Conservation (phyloP, 2,329 filamentous ascomycete genomes). For the Fusarium ambrosium region DNA sequence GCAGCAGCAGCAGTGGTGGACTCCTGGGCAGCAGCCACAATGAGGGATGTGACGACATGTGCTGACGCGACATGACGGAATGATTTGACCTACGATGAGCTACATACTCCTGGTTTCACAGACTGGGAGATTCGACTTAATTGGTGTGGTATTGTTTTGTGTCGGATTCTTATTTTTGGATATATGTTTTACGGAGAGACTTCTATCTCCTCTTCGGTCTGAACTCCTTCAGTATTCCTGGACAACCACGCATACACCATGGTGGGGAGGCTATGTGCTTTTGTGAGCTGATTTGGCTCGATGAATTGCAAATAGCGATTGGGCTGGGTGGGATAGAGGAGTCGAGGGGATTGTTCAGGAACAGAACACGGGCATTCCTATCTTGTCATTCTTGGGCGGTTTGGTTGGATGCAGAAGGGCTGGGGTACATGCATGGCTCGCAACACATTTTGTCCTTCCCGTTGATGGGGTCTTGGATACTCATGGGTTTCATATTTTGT, state of each 20-base stretch:
- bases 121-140: slow-evolving; percentile 22
- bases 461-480: slow-evolving; percentile 21
- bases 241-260: slow-evolving; percentile 54
- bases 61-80: slow-evolving; percentile 42
- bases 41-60: slow-evolving; percentile 24
- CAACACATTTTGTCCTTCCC: slow-evolving; percentile 37
- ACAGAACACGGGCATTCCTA: slow-evolving; percentile 37
- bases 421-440: slow-evolving; percentile 34
- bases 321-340: slow-evolving; percentile 56
- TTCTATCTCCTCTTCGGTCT: slow-evolving; percentile 42
- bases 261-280: slow-evolving; percentile 54
- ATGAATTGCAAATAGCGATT: slow-evolving; percentile 53
- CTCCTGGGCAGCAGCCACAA: slow-evolving; percentile 63
- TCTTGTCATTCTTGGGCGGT: slow-evolving; percentile 20
- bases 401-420: slow-evolving; percentile 15
- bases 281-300: slow-evolving; percentile 46
- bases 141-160: slow-evolving; percentile 23
- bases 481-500: neutral
- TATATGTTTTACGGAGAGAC: slow-evolving; percentile 33
- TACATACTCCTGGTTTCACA: slow-evolving; percentile 23
- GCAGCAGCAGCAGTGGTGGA: slow-evolving; percentile 71
- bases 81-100: slow-evolving; percentile 32
- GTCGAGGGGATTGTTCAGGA: slow-evolving; percentile 46
- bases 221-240: slow-evolving; percentile 49
- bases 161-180: slow-evolving; percentile 28